Evolutionary conservation across 2,329 filamentous ascomycete species (phyloP), one percentile per base, ranked within the genome.

Genomic region (Neoascochyta sp.): DNA sequence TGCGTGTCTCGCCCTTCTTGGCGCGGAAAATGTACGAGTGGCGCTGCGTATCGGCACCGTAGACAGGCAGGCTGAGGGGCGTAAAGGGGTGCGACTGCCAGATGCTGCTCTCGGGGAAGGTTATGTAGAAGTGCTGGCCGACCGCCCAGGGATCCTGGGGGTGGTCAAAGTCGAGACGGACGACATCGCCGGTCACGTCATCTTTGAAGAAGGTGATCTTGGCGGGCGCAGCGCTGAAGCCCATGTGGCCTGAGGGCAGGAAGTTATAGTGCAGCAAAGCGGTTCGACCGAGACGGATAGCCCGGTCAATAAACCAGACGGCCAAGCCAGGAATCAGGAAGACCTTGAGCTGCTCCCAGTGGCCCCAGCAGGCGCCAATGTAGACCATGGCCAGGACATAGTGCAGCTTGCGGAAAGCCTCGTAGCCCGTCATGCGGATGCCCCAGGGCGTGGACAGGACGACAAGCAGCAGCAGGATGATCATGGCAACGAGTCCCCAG

Each of bases 81-180:
- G 79, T 64, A 50, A 86, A 83, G 0, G 82, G 82, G 47, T 86
- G 82, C 0, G 78, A 78, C 57, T 86, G 81, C 79, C 80, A 85
- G 45, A 86, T 71, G 45, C 72, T 80, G 17, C 76, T 66, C 38
- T 80, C 73, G 0, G 78, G 68, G 47, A 86, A 86, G 54, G 74
- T 81, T 10, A 86, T 65, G 47, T 78, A 86, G 56, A 83, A 86
- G 51, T 86, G 83, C 57, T 86, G 78, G 7, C 83, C 81, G 9
- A 82, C 65, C 9, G 68, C 63, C 81, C 81, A 86, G 0, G 73
- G 56, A 16, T 71, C 68, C 29, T 82, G 78, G 2, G 69, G 61
- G 41, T 83, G 77, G 1, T 73, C 62, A 36, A 86, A 78, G 31
- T 86, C 80, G 4, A 88, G 62, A 1, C 82, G 71, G 2, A 86